These are phyloP conservation scores for Huntiella moniliformis DNA, from an alignment of 2,329 filamentous ascomycete species.

Conservation along the genomic window DNA sequence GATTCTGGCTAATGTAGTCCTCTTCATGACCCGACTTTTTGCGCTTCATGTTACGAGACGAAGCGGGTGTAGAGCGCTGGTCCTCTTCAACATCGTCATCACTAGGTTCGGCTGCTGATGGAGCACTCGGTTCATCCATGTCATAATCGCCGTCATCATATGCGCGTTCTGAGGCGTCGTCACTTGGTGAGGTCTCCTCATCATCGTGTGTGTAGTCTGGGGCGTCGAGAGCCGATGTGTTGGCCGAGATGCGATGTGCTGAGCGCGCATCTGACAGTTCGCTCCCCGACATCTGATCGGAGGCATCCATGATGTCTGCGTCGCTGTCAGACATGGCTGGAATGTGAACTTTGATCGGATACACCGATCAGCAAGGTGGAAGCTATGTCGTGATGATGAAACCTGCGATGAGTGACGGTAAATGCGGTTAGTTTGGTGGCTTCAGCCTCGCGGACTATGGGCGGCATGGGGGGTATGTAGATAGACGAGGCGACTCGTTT, in stretches of 20 bases:
- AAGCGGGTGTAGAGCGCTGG: conserved; percentile 42
- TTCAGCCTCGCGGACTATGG: background rate
- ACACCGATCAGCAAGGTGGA: background rate
- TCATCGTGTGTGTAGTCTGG: conserved; percentile 20
- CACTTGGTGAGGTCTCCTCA: conserved; percentile 22
- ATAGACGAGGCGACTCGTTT: conserved; percentile 3
- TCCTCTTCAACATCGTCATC: conserved; percentile 8
- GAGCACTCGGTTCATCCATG: conserved; percentile 37
- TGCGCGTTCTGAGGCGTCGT: conserved; percentile 31
- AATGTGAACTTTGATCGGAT: background rate
- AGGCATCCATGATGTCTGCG: conserved; percentile 11
- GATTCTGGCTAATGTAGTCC: conserved; percentile 74
- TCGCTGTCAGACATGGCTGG: conserved; percentile 11
- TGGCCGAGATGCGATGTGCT: conserved; percentile 25
- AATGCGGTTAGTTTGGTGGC: background rate
- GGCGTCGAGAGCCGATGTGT: conserved; percentile 22
- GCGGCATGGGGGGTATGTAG: background rate
- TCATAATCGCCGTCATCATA: conserved; percentile 62
- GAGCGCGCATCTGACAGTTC: conserved; percentile 57
- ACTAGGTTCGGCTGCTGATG: conserved; percentile 15
- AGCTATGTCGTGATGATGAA: background rate
- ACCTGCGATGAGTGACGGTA: too few species aligned
- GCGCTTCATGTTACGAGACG: conserved; percentile 52
- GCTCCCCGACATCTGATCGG: conserved; percentile 43
- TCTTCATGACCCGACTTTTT: conserved; percentile 52